These are phyloP conservation scores for Pseudogymnoascus sp. DNA, from an alignment of 2,329 filamentous ascomycete genomes.

Conservation along the genomic window DNA sequence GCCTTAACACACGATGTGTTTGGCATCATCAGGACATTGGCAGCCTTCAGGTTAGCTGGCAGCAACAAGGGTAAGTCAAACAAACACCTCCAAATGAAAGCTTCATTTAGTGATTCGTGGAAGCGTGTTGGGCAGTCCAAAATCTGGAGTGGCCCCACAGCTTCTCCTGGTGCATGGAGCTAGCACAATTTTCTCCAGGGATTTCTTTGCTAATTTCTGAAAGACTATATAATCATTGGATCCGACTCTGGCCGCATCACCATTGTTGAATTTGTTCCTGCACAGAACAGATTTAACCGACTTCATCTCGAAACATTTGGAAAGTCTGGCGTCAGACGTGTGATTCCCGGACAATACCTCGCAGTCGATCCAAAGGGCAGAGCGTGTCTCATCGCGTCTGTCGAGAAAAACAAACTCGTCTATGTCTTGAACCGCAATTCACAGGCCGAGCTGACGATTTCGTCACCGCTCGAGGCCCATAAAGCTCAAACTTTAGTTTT, in stretches of 20 bases:
- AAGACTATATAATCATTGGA: conserved; percentile 93
- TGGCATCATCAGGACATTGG: conserved; percentile 84
- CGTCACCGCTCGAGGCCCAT: conserved; percentile 92
- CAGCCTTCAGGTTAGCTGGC: conserved; percentile 84
- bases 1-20: conserved; percentile 90
- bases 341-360: conserved; percentile 92
- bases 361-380: conserved; percentile 92
- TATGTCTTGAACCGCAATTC: conserved; percentile 96
- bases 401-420: conserved; percentile 99
- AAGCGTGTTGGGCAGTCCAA: conserved; percentile 50
- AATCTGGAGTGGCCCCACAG: conserved; percentile 13
- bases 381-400: conserved; percentile 86
- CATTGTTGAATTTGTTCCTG: conserved; percentile 83
- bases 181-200: conserved; percentile 3
- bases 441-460: conserved; percentile 92
- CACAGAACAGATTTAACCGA: conserved; percentile 79
- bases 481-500: conserved; percentile 88
- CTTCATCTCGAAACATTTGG: conserved; percentile 96
- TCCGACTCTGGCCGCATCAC: conserved; percentile 94
- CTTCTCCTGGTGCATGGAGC: conserved; percentile 6
- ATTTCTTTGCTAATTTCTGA: conserved; percentile 12
- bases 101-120: conserved; percentile 64
- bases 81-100: conserved; percentile 34
- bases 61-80: conserved; percentile 84
- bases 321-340: conserved; percentile 88